Conservation (phyloP, 306 rosid species). For the Malus sylvestris region DNA sequence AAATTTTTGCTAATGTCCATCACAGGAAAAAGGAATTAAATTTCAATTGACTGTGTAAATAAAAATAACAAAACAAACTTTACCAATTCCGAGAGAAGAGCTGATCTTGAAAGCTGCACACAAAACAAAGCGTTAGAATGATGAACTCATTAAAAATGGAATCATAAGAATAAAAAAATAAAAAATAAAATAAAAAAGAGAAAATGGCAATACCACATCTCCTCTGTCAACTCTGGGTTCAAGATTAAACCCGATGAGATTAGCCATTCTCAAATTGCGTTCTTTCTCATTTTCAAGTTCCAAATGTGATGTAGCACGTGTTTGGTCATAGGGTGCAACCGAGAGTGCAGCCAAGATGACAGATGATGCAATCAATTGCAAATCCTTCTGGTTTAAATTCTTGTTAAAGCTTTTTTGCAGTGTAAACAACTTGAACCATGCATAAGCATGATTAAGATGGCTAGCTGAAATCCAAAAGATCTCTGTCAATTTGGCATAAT, state of each 20-base stretch:
- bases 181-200: no score
- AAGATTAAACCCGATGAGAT: slow-evolving; percentile 84
- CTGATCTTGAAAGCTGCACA: slow-evolving; percentile 71
- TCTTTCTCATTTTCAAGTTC: slow-evolving; percentile 89
- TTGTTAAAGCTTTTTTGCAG: slow-evolving; percentile 90
- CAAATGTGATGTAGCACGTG: slow-evolving; percentile 66
- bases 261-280: slow-evolving; percentile 82
- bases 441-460: slow-evolving; percentile 89
- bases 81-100: slow-evolving; percentile 93
- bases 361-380: slow-evolving; percentile 95
- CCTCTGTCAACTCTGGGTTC: slow-evolving; percentile 76
- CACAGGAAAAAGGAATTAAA: background rate
- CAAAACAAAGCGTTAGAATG: slow-evolving; percentile 15
- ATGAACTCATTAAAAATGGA: background rate
- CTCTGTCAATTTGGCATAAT: slow-evolving; percentile 87
- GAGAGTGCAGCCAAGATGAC: slow-evolving; percentile 94
- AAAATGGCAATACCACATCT: slow-evolving; percentile 63
- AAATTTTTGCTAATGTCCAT: background rate
- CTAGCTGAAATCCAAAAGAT: slow-evolving; percentile 84
- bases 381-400: slow-evolving; percentile 91
- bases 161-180: background rate
- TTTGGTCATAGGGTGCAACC: slow-evolving; percentile 70
- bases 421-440: slow-evolving; percentile 89
- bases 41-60: background rate
- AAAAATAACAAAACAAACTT: slow-evolving; percentile 21